Evolutionary conservation across 1,139 yeast species (phyloP).

Genomic region (Candida frijolesensis): DNA sequence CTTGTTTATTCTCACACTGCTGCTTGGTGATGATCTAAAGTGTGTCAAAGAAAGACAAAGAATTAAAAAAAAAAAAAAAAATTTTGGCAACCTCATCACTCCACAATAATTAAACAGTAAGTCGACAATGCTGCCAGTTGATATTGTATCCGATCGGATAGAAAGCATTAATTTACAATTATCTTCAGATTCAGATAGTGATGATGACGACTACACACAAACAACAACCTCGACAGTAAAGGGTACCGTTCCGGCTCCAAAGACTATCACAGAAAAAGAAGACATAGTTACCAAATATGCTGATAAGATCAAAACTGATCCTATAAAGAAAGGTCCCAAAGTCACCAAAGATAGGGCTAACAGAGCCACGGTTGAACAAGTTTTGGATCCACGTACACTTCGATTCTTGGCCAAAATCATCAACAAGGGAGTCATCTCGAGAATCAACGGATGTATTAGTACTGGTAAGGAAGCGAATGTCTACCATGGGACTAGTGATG

Average conservation of each 20-base stretch:
- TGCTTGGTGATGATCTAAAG: neutral
- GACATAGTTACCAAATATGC: slow-evolving; percentile 64
- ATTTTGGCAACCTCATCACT: slow-evolving; percentile 5
- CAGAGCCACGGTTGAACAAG: slow-evolving; percentile 96
- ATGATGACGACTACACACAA: slow-evolving; percentile 14
- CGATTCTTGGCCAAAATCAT: slow-evolving; percentile 78
- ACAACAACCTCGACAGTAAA: neutral
- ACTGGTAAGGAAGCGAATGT: slow-evolving; percentile 99
- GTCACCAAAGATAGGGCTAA: slow-evolving; percentile 80
- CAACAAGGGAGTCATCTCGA: slow-evolving; percentile 78
- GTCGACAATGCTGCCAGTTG: slow-evolving; percentile 3
- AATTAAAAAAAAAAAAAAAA: neutral
- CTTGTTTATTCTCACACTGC: neutral
- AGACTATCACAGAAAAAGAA: slow-evolving; percentile 48
- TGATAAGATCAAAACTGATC: slow-evolving; percentile 65
- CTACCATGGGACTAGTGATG: slow-evolving; percentile 85
- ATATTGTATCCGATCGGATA: slow-evolving; percentile 3
- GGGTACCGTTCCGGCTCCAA: slow-evolving; percentile 10
- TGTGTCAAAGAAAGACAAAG: neutral
- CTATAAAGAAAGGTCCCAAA: slow-evolving; percentile 57
- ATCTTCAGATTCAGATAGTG: slow-evolving; percentile 17
- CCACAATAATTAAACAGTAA: neutral
- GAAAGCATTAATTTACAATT: slow-evolving; percentile 5
- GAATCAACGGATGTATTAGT: slow-evolving; percentile 90
- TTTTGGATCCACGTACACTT: slow-evolving; percentile 91